A percentile compares a stretch with the other conserved stretches of the same genome.
These are phyloP conservation scores for Dryas alaskensis DNA, from an alignment of 306 rosid genomes.

Conservation along the genomic window DNA sequence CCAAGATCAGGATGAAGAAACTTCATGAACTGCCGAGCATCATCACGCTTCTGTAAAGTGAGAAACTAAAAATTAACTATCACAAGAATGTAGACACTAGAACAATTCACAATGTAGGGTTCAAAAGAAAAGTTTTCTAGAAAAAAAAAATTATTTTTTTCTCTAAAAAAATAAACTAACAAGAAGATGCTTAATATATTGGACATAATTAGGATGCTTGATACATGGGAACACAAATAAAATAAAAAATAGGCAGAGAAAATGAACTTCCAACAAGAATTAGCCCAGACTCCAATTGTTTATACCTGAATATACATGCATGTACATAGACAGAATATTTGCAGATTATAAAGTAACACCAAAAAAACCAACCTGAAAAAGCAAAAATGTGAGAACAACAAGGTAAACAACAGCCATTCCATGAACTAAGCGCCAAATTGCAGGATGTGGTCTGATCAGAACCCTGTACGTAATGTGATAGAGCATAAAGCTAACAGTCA, in stretches of 20 bases:
- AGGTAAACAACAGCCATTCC: conserved; percentile 98
- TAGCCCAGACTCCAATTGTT: neutral
- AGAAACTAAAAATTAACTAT: conserved; percentile 24
- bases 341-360: neutral
- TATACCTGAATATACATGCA: neutral
- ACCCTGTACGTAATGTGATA: conserved; percentile 54
- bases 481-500: conserved; percentile 20
- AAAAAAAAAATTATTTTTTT: neutral
- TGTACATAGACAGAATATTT: neutral
- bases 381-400: conserved; percentile 91
- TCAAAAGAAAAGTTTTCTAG: neutral
- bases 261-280: neutral
- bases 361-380: conserved; percentile 74
- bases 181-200: neutral
- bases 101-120: neutral
- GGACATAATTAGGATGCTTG: neutral
- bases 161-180: neutral
- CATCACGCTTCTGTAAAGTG: conserved; percentile 73
- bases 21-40: conserved; percentile 97
- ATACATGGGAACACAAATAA: neutral
- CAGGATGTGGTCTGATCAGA: conserved; percentile 98
- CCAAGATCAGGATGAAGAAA: conserved; percentile 99
- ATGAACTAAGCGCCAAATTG: conserved; percentile 97
- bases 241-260: neutral
- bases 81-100: neutral